Evolutionary conservation across 495 filamentous ascomycete species (phyloP).

Genomic region (Hypoxylon fragiforme): DNA sequence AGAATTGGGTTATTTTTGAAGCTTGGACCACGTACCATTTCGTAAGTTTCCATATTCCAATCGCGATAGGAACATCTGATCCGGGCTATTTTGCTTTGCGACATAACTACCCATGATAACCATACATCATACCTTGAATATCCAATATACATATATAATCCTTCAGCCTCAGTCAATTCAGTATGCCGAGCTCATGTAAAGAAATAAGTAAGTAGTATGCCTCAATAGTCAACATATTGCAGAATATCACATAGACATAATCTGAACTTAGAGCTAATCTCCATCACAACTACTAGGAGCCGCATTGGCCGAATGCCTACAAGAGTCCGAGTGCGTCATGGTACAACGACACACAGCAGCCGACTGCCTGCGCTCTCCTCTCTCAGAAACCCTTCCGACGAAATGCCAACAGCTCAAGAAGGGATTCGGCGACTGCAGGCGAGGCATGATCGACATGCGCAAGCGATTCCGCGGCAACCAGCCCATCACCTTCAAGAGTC

Average conservation of each 20-base stretch:
- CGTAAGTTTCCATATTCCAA: slow-evolving; percentile 24
- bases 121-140: too few species aligned
- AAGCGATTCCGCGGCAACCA: slow-evolving; percentile 98
- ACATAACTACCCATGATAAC: too few species aligned
- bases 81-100: not conserved
- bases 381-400: slow-evolving; percentile 74
- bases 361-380: slow-evolving; percentile 84
- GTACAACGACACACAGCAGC: slow-evolving; percentile 79
- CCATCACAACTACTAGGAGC: slow-evolving; percentile 59
- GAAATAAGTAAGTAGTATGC: slow-evolving; percentile 79
- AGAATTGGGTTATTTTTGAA: slow-evolving; percentile 2
- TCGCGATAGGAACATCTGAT: slow-evolving; percentile 23
- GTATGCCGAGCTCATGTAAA: slow-evolving; percentile 94
- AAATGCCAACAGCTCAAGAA: slow-evolving; percentile 91
- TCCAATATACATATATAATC: too few species aligned
- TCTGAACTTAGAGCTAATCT: slow-evolving; percentile 17
- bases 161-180: slow-evolving; percentile 31
- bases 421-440: slow-evolving; percentile 92
- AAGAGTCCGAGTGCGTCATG: slow-evolving; percentile 94
- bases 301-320: slow-evolving; percentile 89
- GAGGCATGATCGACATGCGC: slow-evolving; percentile 97
- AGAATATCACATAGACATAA: not conserved
- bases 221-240: not conserved
- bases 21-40: slow-evolving; percentile 27
- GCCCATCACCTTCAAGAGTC: slow-evolving; percentile 65